phyloP scores from a whole-genome alignment of 1,284 basidiomycete species.

The Malassezia sympodialis region DNA sequence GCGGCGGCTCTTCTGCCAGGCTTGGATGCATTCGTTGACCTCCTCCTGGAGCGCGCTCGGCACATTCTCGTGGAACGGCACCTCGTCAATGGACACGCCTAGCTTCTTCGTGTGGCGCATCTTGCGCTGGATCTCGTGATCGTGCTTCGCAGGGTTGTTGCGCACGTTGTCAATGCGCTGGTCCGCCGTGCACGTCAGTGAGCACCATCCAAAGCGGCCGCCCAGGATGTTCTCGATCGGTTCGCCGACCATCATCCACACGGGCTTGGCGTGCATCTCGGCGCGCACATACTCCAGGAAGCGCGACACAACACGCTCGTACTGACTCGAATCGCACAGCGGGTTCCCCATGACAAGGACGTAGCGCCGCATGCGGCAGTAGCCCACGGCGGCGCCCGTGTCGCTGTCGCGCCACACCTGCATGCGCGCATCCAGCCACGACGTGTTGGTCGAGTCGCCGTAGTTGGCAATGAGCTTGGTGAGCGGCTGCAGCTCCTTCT shows the following conservation, averaged over 20 bases:
- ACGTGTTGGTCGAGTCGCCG: conserved; percentile 56
- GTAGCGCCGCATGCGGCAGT: conserved; percentile 49
- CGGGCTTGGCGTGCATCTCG: conserved; percentile 52
- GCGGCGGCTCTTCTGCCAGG: conserved; percentile 52
- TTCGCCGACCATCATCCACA: conserved; percentile 54
- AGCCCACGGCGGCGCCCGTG: conserved; percentile 54
- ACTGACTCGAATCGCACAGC: conserved; percentile 52
- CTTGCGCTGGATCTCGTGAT: conserved; percentile 53
- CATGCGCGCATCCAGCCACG: conserved; percentile 56
- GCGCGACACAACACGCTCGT: conserved; percentile 50
- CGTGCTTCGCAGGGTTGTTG: conserved; percentile 50
- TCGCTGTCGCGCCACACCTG: conserved; percentile 53
- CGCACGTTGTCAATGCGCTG: conserved; percentile 53
- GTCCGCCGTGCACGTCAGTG: conserved; percentile 54
- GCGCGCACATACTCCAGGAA: conserved; percentile 50
- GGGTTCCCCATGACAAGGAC: conserved; percentile 54
- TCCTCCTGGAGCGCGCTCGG: conserved; percentile 49
- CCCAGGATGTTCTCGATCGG: conserved; percentile 53
- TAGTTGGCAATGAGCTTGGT: conserved; percentile 55
- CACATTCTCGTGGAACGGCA: conserved; percentile 43
- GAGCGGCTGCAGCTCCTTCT: conserved; percentile 36
- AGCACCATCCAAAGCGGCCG: conserved; percentile 53
- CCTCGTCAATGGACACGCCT: conserved; percentile 51
- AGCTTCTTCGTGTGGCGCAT: conserved; percentile 53
- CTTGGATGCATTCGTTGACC: conserved; percentile 52